These are phyloP conservation scores for Saccharomycopsis javanensis DNA, from an alignment of 805 yeast species.

Conservation along the genomic window DNA sequence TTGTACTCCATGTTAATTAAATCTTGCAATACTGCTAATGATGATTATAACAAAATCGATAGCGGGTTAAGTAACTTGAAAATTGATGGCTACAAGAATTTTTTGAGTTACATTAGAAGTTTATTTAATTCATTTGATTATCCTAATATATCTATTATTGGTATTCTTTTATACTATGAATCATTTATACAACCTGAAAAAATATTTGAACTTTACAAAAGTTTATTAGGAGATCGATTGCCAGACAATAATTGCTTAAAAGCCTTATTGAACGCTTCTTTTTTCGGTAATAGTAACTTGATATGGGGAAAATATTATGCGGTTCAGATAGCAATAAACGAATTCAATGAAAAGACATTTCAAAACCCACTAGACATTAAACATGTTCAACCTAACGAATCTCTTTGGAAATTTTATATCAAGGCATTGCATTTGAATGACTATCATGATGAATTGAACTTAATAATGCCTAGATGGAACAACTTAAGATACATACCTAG, in stretches of 20 bases:
- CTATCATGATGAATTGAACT: conserved; percentile 40
- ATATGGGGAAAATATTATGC: conserved; percentile 47
- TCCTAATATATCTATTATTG: conserved; percentile 20
- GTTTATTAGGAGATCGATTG: conserved; percentile 16
- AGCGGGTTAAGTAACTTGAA: not conserved
- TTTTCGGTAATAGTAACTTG: conserved; percentile 21
- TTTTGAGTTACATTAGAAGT: conserved; percentile 21
- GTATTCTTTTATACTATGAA: conserved; percentile 25
- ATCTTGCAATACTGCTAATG: not conserved
- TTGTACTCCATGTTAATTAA: conserved; percentile 3
- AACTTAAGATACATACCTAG: conserved; percentile 35
- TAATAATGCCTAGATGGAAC: conserved; percentile 48
- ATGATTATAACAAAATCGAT: not conserved
- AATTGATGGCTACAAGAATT: conserved; percentile 1
- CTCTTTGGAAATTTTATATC: conserved; percentile 46
- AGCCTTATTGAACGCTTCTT: conserved; percentile 43
- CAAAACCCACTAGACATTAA: not conserved
- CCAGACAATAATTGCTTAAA: conserved; percentile 28
- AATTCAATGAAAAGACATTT: conserved; percentile 31
- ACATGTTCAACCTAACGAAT: conserved; percentile 34
- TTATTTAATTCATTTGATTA: conserved; percentile 19
- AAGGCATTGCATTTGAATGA: conserved; percentile 37
- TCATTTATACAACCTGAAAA: conserved; percentile 26
- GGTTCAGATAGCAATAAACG: conserved; percentile 49
- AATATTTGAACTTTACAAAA: conserved; percentile 25